Percentiles rank a stretch among this genome's conserved stretches.
Conservation (phyloP, 2,329 filamentous ascomycete species). For the Diaporthe sp. region DNA sequence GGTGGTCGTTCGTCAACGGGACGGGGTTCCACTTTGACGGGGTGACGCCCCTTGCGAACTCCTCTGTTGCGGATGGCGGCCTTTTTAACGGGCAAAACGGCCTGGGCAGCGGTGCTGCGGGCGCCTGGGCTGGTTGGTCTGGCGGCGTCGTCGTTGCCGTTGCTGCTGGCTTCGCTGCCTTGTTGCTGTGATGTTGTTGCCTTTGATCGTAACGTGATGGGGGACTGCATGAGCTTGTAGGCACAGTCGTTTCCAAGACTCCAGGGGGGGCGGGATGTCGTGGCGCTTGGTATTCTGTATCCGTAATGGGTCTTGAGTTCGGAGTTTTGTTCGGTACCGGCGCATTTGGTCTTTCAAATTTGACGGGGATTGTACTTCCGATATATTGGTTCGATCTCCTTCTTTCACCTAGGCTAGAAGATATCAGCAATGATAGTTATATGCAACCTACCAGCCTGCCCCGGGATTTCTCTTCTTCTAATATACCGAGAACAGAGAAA, state of each 20-base stretch:
- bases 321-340: background rate
- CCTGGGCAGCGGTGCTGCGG: constrained; percentile 4
- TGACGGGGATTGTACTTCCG: background rate
- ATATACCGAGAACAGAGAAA: background rate
- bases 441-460: background rate
- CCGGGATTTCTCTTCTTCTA: background rate
- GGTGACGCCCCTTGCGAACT: background rate
- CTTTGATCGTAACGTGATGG: background rate
- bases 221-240: no score
- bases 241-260: background rate
- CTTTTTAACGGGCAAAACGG: background rate
- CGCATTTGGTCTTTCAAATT: background rate
- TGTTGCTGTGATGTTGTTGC: background rate
- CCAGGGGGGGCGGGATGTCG: no score
- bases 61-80: background rate
- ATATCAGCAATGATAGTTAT: background rate
- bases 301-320: background rate
- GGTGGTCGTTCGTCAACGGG: constrained; percentile 22
- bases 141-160: background rate
- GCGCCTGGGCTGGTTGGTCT: background rate
- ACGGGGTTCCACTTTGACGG: constrained; percentile 11
- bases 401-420: background rate
- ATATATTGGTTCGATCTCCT: background rate
- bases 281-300: background rate
- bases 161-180: background rate